Evolutionary conservation across 176 grass and related monocot genomes (phyloP), one percentile per base, ranked within the genome.

Genomic region (Bolboschoenus planiculmis): DNA sequence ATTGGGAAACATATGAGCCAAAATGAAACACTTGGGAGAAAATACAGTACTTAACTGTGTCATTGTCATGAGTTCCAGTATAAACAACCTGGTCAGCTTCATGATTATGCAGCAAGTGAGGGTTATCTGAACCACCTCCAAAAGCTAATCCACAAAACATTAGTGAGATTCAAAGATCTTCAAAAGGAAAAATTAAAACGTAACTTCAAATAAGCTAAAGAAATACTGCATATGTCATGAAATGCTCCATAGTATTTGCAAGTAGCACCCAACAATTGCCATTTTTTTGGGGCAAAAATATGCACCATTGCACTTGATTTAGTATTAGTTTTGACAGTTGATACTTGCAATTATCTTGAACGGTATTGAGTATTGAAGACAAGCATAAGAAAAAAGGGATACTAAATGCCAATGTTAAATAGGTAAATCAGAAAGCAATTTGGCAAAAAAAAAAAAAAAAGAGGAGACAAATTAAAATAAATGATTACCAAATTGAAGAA

Each of bases 51-150:
- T 87, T 88, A 71, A 97, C 95, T 35, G 95, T 97, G 67, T 97
- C 92, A 64, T 97, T 97, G 73, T 97, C 95, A 85, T 97, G 95
- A 51, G 95, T 97, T 86, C 95, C 95, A 62, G 95, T 97, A 61
- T 97, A 97, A 55, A 94, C 95, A 76, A 97, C 92, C 94, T 97
- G 95, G 79, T 97, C 84, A 43, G 85, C 30, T 92, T 97, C 95
- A 87, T 97, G 95, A 67, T 97, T 97, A 85, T 97, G 95, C 50
- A 31, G 90, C 84, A 97, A 92, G 81, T 97, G 90, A 79, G 95
- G 95, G 54, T 94, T 97, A 70, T 83, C 88, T 73, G 88, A 84
- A 80, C 90, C 92, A 84, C 95, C 66, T 48, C 95, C 95, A 65
- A 94, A 97, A 60, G 87, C 95, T 97, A 84, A 31, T 16, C 10